phyloP scores from a whole-genome alignment of 257 asterid genomes.

The Penstemon eatonii region DNA sequence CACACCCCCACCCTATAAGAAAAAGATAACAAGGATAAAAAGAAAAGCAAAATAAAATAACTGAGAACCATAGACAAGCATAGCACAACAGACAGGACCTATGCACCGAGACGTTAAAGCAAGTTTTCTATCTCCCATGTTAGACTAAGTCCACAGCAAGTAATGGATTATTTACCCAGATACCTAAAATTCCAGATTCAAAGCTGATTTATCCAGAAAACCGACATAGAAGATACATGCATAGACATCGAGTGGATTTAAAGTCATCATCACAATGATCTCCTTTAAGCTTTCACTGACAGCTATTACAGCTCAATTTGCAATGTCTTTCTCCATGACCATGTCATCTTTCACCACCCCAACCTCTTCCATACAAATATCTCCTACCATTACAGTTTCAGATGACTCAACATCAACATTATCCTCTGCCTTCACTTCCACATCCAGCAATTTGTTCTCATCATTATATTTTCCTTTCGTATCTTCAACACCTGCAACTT shows the following conservation, averaged over 20 bases:
- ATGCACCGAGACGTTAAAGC: conserved; percentile 21
- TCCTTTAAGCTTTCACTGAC: conserved; percentile 16
- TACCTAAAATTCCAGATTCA: conserved; percentile 18
- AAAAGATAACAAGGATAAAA: not conserved
- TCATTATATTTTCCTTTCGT: conserved; percentile 6
- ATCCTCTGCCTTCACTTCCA: conserved; percentile 19
- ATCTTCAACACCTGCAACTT: not conserved
- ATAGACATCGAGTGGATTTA: conserved; percentile 14
- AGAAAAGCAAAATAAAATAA: not conserved
- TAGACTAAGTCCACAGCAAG: conserved; percentile 9
- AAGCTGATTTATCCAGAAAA: conserved; percentile 7
- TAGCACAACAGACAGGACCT: conserved; percentile 12
- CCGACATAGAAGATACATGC: not conserved
- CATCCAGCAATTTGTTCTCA: conserved; percentile 7
- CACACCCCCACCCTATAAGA: not conserved
- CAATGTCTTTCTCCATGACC: conserved; percentile 13
- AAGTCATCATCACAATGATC: conserved; percentile 8
- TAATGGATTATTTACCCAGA: conserved; percentile 14
- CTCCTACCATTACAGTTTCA: conserved; percentile 18
- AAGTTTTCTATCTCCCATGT: conserved; percentile 14
- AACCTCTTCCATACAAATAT: conserved; percentile 26
- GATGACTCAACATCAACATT: conserved; percentile 17
- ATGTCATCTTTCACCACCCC: conserved; percentile 18
- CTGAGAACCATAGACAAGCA: conserved; percentile 3
- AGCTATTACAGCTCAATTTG: conserved; percentile 17